These are phyloP conservation scores for Diophrys appendiculata DNA, from an alignment of 73 alveolate species.

Conservation along the genomic window DNA sequence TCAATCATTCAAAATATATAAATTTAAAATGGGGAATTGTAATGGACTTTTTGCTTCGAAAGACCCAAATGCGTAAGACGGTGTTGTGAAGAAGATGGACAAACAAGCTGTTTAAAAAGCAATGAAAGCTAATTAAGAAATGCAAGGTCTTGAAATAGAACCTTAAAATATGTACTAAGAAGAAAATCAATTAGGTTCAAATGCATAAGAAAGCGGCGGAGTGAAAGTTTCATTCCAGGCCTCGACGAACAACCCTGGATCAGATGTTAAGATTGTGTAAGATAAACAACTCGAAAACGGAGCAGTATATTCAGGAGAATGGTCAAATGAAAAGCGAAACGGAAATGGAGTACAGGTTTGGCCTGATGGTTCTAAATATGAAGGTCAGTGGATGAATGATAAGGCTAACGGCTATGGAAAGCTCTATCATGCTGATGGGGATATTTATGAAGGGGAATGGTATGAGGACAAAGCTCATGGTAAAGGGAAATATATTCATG, in stretches of 20 bases:
- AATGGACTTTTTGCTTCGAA: slow-evolving; percentile 19
- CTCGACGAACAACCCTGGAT: neutral
- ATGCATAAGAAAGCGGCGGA: neutral
- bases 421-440: slow-evolving; percentile 88
- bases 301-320: slow-evolving; percentile 80
- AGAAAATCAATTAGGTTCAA: neutral
- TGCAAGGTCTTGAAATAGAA: too few relatives aligned
- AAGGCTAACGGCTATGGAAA: slow-evolving; percentile 82
- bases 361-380: slow-evolving; percentile 86
- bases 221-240: neutral
- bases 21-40: slow-evolving; percentile 29
- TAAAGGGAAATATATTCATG: slow-evolving; percentile 76
- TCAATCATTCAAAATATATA: too few relatives aligned
- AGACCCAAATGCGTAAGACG: slow-evolving; percentile 2
- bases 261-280: neutral
- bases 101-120: slow-evolving; percentile 5
- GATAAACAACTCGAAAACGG: slow-evolving; percentile 10
- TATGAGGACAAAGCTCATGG: slow-evolving; percentile 87
- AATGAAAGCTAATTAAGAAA: neutral
- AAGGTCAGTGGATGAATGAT: slow-evolving; percentile 84
- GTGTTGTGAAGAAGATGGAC: slow-evolving; percentile 3
- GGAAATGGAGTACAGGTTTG: slow-evolving; percentile 82
- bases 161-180: neutral
- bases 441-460: slow-evolving; percentile 87
- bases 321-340: slow-evolving; percentile 76